Evolutionary conservation across 176 grass and related monocot genomes (phyloP), one percentile per base, ranked within the genome.

Genomic region (Lolium multiflorum): DNA sequence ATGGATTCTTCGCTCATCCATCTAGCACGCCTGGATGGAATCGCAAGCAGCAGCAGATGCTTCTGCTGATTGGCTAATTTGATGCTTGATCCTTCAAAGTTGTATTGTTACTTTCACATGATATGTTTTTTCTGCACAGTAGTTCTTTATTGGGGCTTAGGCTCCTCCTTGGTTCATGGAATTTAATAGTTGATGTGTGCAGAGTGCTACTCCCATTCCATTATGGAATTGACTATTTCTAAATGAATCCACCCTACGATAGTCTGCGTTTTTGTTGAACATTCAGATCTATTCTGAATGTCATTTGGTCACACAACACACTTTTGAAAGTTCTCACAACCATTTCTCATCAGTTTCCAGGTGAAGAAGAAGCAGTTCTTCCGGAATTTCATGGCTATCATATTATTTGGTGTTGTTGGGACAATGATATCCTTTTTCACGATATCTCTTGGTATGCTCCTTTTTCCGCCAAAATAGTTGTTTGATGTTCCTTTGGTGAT

Each of bases 361-460:
- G 97, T 99, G 48, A 99, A 99, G 86, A 99, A 99, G 92, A 99
- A 99, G 79, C 90, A 96, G 22, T 99, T 99, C 84, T 99, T 99
- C 80, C 77, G 94, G 79, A 99, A 99, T 81, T 99, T 99, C 83
- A 94, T 99, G 82, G 96, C 97, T 54, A 99, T 99, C 71, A 91
- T 86, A 26, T 80, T 99, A 70, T 99, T 99, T 81, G 97, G 97
- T 51, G 97, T 89, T 7, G 52, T 99, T 31, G 97, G 97, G 55
- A 99, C 97, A 79, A 78, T 99, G 68, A 99, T 99, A 20, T 99
- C 97, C 66, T 99, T 99, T 58, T 89, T 94, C 89, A 94, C 91
- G 7, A 96, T 99, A 76, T 94, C 97, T 83, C n/a, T 96, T 6
- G 80, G 97, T 99, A 96, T 28, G 92, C 76, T 66, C 3, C 91